Percentiles rank a stretch among this genome's conserved stretches.
Evolutionary conservation across 176 grass and related monocot genomes (phyloP).

Genomic region (Poa pratensis): DNA sequence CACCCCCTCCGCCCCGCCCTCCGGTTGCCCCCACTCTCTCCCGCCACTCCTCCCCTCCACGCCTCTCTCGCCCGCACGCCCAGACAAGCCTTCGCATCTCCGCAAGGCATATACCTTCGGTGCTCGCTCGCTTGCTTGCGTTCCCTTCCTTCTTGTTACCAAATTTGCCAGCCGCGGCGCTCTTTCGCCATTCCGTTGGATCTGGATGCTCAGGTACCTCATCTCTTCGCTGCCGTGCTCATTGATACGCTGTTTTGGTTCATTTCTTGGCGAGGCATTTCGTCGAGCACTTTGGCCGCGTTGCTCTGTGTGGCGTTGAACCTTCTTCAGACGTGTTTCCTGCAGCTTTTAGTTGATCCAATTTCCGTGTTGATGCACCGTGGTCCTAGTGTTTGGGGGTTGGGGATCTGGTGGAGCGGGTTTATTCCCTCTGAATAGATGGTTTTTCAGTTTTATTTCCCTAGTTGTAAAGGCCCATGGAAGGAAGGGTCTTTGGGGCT

Average conservation of each 20-base stretch:
- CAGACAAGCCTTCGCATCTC: conserved; percentile 32
- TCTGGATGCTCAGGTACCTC: conserved; percentile 47
- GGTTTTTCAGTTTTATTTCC: not conserved
- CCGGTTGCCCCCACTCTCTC: conserved; percentile 5
- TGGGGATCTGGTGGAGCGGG: not conserved
- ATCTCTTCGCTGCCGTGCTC: not conserved
- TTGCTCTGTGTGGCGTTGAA: not conserved
- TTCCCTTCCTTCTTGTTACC: not conserved
- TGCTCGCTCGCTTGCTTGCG: conserved; percentile 34
- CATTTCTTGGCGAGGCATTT: conserved; percentile 49
- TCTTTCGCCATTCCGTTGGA: conserved; percentile 10
- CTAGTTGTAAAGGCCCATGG: not conserved
- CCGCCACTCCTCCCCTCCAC: conserved; percentile 10
- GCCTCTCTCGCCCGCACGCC: not conserved
- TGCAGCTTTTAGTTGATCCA: not conserved
- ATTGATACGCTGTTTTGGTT: not conserved
- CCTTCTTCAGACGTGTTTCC: not conserved
- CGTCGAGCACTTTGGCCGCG: conserved; percentile 34
- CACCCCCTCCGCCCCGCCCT: conserved; percentile 7
- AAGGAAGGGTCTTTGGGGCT: not conserved
- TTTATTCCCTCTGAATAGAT: not conserved
- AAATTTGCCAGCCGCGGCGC: not conserved
- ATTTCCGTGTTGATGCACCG: not conserved
- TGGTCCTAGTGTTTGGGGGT: not conserved
- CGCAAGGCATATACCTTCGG: conserved; percentile 51